Evolutionary conservation across 2,329 filamentous ascomycete genomes (phyloP), one percentile per base, ranked within the genome.

Genomic region (Colletotrichum abscissum): DNA sequence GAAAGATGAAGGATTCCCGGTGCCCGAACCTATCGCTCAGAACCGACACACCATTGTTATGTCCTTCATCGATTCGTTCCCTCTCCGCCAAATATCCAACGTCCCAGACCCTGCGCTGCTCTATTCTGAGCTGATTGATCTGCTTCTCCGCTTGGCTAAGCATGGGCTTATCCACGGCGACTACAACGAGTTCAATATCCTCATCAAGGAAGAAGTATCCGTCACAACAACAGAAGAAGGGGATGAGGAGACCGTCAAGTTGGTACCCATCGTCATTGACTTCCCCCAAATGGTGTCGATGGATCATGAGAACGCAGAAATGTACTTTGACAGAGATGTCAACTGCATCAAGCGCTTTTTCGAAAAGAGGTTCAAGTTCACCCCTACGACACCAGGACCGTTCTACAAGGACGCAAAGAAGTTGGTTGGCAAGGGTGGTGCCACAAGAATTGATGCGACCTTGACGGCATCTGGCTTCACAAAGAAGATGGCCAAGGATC

Each of bases 171-270:
- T 99, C 74, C 97, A 99, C 81, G 97, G 97, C 75, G 97, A 99
- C 81, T 99, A 97, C 86, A 99, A 99, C 86, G 97, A 99, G 83
- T 99, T 99, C 88, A 99, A 99, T 82, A 96, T 99, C 76, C 86
- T 99, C 42, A 92, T 99, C 81, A 95, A 97, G 80, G 96, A 98
- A 81, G 90, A 88, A 68, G 86, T 81, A 67, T 77, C 78, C 3
- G 79, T 76, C 9, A 58, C 52, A 56, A 80, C 42, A 78, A 81
- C 78, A 19, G 83, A 83, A 26, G 82, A 83, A 6, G 83, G 87
- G 7, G 80, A 87, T 77, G 75, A 81, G 55, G 84, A 86, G 77
- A 72, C 80, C 0, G 76, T 93, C 67, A 88, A 82, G 42, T 85
- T 97, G 30, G 91, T 90, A 7, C 97, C 97, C 1, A 90, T 98